A percentile compares a stretch with the other conserved stretches of the same genome.
Evolutionary conservation across 306 rosid species (phyloP).

Genomic region (cucumber (Cucumis sativus)): DNA sequence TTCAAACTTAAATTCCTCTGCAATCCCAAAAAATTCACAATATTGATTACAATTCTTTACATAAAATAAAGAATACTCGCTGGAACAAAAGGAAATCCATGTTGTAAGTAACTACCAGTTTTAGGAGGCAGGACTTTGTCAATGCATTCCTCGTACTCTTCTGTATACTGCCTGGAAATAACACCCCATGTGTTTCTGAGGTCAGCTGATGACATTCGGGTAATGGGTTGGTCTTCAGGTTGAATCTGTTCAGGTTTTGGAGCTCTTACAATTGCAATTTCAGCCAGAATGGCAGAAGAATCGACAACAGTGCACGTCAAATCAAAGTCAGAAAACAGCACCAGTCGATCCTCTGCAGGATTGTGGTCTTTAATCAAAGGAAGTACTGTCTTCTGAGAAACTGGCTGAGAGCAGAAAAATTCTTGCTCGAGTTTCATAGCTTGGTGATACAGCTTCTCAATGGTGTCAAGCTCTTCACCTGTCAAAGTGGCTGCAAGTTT

Average conservation of each 20-base stretch:
- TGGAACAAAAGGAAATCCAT: neutral
- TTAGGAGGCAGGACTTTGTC: slow-evolving; percentile 52
- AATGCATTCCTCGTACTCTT: slow-evolving; percentile 85
- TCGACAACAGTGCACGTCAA: slow-evolving; percentile 91
- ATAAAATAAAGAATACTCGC: neutral
- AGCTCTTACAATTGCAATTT: slow-evolving; percentile 84
- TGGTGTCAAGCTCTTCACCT: slow-evolving; percentile 92
- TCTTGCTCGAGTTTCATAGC: slow-evolving; percentile 91
- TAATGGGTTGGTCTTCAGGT: slow-evolving; percentile 37
- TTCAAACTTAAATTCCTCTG: slow-evolving; percentile 54
- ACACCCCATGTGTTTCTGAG: slow-evolving; percentile 68
- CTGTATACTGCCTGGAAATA: slow-evolving; percentile 75
- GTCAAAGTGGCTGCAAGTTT: slow-evolving; percentile 90
- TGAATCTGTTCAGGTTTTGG: slow-evolving; percentile 71
- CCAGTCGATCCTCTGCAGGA: slow-evolving; percentile 43
- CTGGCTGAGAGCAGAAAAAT: slow-evolving; percentile 74
- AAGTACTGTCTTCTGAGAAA: slow-evolving; percentile 64
- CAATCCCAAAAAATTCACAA: slow-evolving; percentile 17
- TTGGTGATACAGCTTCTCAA: slow-evolving; percentile 88
- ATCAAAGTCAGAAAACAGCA: slow-evolving; percentile 90
- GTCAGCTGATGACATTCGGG: slow-evolving; percentile 66
- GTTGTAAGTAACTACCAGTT: slow-evolving; percentile 30
- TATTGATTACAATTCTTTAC: neutral
- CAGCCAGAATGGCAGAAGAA: slow-evolving; percentile 95
- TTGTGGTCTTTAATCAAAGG: slow-evolving; percentile 70